Evolutionary conservation across 176 grass and related monocot species (phyloP).

Genomic region (Triticum monococcum): DNA sequence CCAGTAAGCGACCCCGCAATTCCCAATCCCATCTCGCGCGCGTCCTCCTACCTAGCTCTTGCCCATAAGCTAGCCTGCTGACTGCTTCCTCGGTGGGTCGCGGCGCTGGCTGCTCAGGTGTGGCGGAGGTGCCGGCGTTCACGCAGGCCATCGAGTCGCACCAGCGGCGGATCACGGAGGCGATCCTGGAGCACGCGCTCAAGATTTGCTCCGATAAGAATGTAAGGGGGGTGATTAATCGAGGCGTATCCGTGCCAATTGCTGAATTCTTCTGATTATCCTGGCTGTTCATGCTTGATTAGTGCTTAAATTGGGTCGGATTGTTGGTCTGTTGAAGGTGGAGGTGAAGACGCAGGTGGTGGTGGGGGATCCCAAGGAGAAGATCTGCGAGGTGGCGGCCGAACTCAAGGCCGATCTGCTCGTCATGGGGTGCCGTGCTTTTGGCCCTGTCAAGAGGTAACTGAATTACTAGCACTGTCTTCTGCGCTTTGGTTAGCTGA

Average conservation of each 20-base stretch:
- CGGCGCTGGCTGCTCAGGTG: slow-evolving; percentile 30
- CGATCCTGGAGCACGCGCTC: slow-evolving; percentile 80
- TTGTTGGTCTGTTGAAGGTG: slow-evolving; percentile 45
- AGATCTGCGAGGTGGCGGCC: slow-evolving; percentile 65
- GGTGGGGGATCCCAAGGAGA: slow-evolving; percentile 89
- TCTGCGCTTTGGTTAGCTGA: neutral
- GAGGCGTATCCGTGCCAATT: neutral
- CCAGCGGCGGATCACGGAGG: slow-evolving; percentile 80
- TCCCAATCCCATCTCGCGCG: neutral
- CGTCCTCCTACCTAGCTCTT: neutral
- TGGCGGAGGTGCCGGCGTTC: slow-evolving; percentile 89
- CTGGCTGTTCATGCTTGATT: neutral
- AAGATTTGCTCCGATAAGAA: slow-evolving; percentile 80
- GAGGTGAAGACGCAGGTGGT: slow-evolving; percentile 87
- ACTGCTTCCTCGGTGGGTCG: slow-evolving; percentile 13
- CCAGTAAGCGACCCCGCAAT: slow-evolving; percentile 47
- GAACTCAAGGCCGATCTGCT: slow-evolving; percentile 79
- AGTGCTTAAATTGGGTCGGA: neutral
- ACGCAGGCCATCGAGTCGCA: slow-evolving; percentile 86
- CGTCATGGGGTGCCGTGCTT: slow-evolving; percentile 86
- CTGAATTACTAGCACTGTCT: neutral
- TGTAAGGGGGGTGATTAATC: slow-evolving; percentile 34
- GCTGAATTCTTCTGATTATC: neutral
- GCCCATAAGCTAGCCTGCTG: neutral
- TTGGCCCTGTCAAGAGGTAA: slow-evolving; percentile 84